Evolutionary conservation across 1,139 yeast genomes (phyloP).

Genomic region (Saccharomyces hybrid): DNA sequence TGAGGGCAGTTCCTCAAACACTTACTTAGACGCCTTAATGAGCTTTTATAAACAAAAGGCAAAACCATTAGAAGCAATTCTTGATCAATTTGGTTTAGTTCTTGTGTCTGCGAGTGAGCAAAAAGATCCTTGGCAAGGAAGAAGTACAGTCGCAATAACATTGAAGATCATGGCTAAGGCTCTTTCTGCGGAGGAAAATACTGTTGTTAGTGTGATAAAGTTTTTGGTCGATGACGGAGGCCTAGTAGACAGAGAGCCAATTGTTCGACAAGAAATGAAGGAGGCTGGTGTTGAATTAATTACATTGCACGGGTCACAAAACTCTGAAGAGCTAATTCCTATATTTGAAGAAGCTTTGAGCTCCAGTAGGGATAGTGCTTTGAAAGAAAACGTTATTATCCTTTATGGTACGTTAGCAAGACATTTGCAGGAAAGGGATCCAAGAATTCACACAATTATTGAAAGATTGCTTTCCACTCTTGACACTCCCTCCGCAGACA

Average conservation of each 20-base stretch:
- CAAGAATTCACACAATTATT: conserved; percentile 57
- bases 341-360: conserved; percentile 54
- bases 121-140: conserved; percentile 73
- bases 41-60: conserved; percentile 51
- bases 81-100: conserved; percentile 74
- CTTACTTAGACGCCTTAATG: conserved; percentile 41
- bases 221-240: conserved; percentile 58
- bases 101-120: conserved; percentile 53
- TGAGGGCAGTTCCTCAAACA: too few relatives aligned
- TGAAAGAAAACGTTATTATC: conserved; percentile 76
- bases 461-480: conserved; percentile 66
- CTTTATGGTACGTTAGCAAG: conserved; percentile 84
- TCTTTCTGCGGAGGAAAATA: conserved; percentile 32
- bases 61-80: conserved; percentile 68
- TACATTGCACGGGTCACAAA: conserved; percentile 51
- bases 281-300: conserved; percentile 81
- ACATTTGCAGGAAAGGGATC: conserved; percentile 60
- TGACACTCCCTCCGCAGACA: conserved; percentile 82
- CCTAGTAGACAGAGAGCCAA: conserved; percentile 63
- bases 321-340: conserved; percentile 66
- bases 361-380: conserved; percentile 47
- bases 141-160: conserved; percentile 74
- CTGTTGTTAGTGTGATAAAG: conserved; percentile 46
- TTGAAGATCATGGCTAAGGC: conserved; percentile 51
- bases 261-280: conserved; percentile 76